Evolutionary conservation across 176 grass and related monocot species (phyloP), one percentile per base, ranked within the genome.

Genomic region (Puccinellia tenuiflora): DNA sequence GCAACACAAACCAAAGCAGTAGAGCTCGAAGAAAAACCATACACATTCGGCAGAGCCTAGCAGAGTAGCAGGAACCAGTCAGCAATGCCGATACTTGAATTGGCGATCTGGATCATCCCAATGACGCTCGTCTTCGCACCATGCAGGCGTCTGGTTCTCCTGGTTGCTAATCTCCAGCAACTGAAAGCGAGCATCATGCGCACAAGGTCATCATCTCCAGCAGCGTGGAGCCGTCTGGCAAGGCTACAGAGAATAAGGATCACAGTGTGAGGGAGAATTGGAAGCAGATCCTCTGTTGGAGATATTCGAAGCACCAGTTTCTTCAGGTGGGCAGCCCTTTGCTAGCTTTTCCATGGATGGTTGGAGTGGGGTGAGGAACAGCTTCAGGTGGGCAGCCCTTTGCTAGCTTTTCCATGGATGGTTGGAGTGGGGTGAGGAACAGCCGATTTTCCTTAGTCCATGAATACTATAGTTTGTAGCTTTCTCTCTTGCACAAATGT

Each of bases 101-200:
- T 96, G 16, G 88, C 86, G 52, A 69, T 91, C 68, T 93, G 91
- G 68, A 31, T 85, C 64, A 85, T 89, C 74, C 91, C 91, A 15
- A 55, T 91, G 86, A 89, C 86, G 15, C 88, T 93, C 81, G 55
- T 93, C 83, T 80, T 96, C 34, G 61, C 84, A 64, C 90, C 90
- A 47, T 86, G 88, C 57, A 91, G 88, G 77, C 69, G 81, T 21
- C 54, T 90, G 4, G 88, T 93, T 35, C 84, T 87, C 64, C 75
- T 93, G 61, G 34, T 96, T 62, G 55, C 64, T 54, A 83, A 67
- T 78, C 79, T 92, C 62, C 90, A 92, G 79, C 56, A 86, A 73
- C 53, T 89, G 35, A 48, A 76, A 52, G 56, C 76, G 1, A 80
- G 68, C 83, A 89, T 92, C 83, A 86, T 89, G 83, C 77, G 33